phyloP scores from a whole-genome alignment of 2,329 filamentous ascomycete genomes.

The Fusarium subtropicale region DNA sequence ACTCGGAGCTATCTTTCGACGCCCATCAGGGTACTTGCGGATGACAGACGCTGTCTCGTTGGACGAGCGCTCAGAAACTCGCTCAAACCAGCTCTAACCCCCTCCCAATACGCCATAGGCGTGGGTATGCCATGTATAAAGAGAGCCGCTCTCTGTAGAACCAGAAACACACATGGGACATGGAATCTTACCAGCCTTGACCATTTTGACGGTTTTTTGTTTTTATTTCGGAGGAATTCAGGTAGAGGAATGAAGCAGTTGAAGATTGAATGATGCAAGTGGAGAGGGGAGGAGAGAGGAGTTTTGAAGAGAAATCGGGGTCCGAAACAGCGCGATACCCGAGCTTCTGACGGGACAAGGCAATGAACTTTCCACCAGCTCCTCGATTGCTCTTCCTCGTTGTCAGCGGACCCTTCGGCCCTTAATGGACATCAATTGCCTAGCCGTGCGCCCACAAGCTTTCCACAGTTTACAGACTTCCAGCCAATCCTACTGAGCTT shows the following conservation, averaged over 20 bases:
- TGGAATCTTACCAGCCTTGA: constrained; percentile 86
- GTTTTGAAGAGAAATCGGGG: constrained; percentile 45
- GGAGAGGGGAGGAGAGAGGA: constrained; percentile 43
- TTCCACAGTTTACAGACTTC: constrained; percentile 1
- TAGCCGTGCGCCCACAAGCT: background rate
- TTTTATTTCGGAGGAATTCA: constrained; percentile 22
- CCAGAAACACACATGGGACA: constrained; percentile 10
- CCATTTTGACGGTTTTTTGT: constrained; percentile 78
- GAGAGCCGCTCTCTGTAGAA: constrained; percentile 39
- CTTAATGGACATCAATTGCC: background rate
- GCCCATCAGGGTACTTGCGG: constrained; percentile 54
- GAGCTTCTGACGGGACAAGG: constrained; percentile 15
- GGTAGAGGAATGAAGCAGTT: constrained; percentile 35
- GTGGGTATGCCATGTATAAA: constrained; percentile 40
- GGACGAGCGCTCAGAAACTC: constrained; percentile 64
- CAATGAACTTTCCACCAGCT: constrained; percentile 21
- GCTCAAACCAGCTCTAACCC: constrained; percentile 68
- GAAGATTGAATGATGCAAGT: constrained; percentile 38
- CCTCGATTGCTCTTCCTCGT: constrained; percentile 2
- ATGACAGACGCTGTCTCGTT: constrained; percentile 44
- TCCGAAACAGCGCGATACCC: constrained; percentile 37
- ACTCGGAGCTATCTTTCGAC: constrained; percentile 35
- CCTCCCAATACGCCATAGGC: constrained; percentile 33
- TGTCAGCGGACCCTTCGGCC: constrained; percentile 6
- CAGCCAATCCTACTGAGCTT: constrained; percentile 36